These are phyloP conservation scores for Persicaria tinctoria DNA, from an alignment of 148 eudicot species.

Conservation along the genomic window DNA sequence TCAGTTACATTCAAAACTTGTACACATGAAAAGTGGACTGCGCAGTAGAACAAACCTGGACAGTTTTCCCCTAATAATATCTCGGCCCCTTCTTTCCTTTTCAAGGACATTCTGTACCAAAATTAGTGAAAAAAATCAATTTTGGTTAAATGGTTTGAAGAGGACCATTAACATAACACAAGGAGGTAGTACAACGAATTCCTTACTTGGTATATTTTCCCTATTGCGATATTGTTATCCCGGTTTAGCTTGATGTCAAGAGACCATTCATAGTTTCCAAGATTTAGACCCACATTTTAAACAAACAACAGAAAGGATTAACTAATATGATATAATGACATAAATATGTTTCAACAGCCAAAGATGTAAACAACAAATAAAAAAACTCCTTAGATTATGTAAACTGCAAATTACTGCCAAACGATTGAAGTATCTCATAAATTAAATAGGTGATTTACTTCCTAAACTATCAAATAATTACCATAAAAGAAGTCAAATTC, in stretches of 20 bases:
- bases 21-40: not conserved
- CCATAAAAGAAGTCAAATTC: not conserved
- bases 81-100: slow-evolving; percentile 72
- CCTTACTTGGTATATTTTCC: slow-evolving; percentile 84
- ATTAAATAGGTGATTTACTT: not conserved
- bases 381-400: not conserved
- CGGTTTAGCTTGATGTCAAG: slow-evolving; percentile 74
- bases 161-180: not conserved
- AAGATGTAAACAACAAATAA: not conserved
- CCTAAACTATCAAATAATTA: not conserved
- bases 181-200: slow-evolving; percentile 3
- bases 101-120: slow-evolving; percentile 66
- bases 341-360: not conserved
- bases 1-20: not conserved
- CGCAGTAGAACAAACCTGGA: slow-evolving; percentile 48
- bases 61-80: slow-evolving; percentile 88
- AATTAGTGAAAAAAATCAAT: not conserved
- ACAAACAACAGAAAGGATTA: not conserved
- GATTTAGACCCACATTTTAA: slow-evolving; percentile 87
- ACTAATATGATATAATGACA: not conserved
- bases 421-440: not conserved
- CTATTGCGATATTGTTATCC: slow-evolving; percentile 93
- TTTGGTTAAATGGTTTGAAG: not conserved
- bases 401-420: not conserved
- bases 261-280: slow-evolving; percentile 93